phyloP scores from a whole-genome alignment of 441 rosid genomes.

The Capsella rubella region DNA sequence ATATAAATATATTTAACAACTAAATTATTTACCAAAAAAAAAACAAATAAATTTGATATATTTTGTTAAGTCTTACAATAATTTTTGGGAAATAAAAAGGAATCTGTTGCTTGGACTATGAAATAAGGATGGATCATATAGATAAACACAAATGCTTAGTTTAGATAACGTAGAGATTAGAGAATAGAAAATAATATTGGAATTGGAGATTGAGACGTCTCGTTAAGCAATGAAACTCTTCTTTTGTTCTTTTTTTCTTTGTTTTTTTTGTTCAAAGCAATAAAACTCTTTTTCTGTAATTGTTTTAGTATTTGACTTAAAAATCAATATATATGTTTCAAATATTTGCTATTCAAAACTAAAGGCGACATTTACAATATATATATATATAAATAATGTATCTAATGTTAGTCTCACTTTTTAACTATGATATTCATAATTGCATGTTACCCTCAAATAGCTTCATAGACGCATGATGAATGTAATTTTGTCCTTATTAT shows the following conservation, averaged over 20 bases:
- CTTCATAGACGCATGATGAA: constrained; percentile 12
- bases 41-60: not conserved
- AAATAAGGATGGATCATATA: not conserved
- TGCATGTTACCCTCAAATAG: constrained; percentile 38
- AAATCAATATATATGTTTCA: not conserved
- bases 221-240: constrained; percentile 22
- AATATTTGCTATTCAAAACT: not conserved
- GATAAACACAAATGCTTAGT: not conserved
- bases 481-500: constrained; percentile 25
- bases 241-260: too few species aligned
- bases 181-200: not conserved
- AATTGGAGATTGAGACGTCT: constrained; percentile 3
- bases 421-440: constrained; percentile 11
- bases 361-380: not conserved
- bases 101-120: constrained; percentile 16
- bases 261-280: too few species aligned
- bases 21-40: too few species aligned
- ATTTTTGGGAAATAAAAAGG: not conserved
- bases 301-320: not conserved
- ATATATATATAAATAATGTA: not conserved
- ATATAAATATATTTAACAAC: too few species aligned
- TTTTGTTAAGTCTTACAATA: not conserved
- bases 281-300: too few species aligned
- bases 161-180: constrained; percentile 5
- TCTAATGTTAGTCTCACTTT: not conserved